Percentiles rank a stretch among this genome's conserved stretches.
Evolutionary conservation across 257 asterid species (phyloP).

Genomic region (Solanum paucissectum): DNA sequence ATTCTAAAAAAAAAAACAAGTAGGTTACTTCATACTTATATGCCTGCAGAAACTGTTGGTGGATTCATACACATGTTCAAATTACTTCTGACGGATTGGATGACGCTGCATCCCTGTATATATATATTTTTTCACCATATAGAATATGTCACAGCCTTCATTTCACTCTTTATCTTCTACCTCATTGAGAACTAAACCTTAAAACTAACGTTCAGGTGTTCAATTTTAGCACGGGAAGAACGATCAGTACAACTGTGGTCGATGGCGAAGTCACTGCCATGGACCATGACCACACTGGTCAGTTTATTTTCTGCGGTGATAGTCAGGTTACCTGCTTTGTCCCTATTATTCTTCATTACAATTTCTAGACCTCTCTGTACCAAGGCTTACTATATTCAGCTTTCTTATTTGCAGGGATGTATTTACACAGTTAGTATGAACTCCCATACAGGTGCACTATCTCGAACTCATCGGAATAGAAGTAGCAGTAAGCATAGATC

Average conservation of each 20-base stretch:
- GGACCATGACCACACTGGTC: constrained; percentile 99
- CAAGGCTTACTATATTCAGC: constrained; percentile 5
- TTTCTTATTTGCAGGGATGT: constrained; percentile 54
- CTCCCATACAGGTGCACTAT: constrained; percentile 63
- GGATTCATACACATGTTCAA: neutral
- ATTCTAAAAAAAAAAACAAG: neutral
- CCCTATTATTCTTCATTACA: neutral
- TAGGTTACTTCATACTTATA: neutral
- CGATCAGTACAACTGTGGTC: constrained; percentile 45
- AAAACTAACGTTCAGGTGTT: constrained; percentile 53
- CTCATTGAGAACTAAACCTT: constrained; percentile 9
- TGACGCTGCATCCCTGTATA: neutral
- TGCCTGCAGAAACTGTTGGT: neutral
- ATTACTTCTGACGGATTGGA: neutral
- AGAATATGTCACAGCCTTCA: neutral
- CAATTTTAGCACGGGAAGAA: constrained; percentile 94
- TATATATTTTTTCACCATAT: neutral
- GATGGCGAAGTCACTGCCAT: constrained; percentile 91
- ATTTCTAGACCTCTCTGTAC: neutral
- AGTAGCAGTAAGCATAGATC: constrained; percentile 63
- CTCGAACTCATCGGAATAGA: constrained; percentile 76
- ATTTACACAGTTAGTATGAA: constrained; percentile 67
- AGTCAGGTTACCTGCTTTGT: constrained; percentile 48
- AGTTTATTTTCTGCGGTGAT: constrained; percentile 89
- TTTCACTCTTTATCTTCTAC: neutral